Conservation (phyloP, 2,329 filamentous ascomycete genomes). For the Diaporthe vexans region DNA sequence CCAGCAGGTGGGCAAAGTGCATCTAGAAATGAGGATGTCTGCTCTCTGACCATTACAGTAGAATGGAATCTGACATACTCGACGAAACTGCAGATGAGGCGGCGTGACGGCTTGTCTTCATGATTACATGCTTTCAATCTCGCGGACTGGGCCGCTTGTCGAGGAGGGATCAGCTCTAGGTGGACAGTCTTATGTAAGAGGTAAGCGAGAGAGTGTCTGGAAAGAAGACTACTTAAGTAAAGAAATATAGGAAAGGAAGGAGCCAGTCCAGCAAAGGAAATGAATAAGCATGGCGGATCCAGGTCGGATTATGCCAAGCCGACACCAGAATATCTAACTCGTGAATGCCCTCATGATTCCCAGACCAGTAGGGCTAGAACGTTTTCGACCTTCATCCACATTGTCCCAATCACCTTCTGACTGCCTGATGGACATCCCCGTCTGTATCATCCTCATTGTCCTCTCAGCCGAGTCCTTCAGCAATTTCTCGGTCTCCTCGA, state of each 20-base stretch:
- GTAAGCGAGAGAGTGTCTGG: neutral
- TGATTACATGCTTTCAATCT: too few relatives aligned
- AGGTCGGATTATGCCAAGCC: neutral
- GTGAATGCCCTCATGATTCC: slow-evolving; percentile 10
- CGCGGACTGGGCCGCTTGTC: too few relatives aligned
- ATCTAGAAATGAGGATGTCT: neutral
- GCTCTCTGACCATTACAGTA: neutral
- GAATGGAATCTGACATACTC: neutral
- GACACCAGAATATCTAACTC: neutral
- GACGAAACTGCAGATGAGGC: neutral
- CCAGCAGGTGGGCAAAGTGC: neutral
- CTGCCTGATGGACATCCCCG: slow-evolving; percentile 22
- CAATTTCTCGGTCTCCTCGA: slow-evolving; percentile 47
- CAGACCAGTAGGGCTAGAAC: neutral
- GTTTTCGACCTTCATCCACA: neutral
- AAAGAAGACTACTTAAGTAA: too few relatives aligned
- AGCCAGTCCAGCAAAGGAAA: slow-evolving; percentile 1
- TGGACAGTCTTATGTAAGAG: neutral
- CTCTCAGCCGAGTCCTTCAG: slow-evolving; percentile 48
- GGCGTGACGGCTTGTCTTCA: too few relatives aligned
- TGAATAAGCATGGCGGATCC: neutral
- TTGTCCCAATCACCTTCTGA: slow-evolving; percentile 3
- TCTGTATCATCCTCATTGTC: slow-evolving; percentile 48
- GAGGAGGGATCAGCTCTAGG: neutral
- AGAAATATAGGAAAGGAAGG: neutral